phyloP scores from a whole-genome alignment of 2,329 filamentous ascomycete species.

The Trichoderma afroharzianum region DNA sequence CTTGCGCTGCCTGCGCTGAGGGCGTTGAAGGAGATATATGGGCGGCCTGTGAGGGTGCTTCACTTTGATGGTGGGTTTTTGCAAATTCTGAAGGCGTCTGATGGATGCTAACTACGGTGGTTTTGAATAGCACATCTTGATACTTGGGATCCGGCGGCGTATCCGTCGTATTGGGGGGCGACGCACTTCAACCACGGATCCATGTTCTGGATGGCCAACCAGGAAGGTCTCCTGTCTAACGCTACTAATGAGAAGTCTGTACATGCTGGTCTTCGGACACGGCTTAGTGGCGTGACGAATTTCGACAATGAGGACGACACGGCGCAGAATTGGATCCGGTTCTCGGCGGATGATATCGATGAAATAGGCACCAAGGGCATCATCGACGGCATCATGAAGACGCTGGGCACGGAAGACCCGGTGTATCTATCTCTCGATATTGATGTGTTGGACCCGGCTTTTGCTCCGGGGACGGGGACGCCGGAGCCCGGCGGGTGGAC shows the following conservation, averaged over 20 bases:
- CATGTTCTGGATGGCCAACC: constrained; percentile 86
- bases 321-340: constrained; percentile 73
- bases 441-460: constrained; percentile 73
- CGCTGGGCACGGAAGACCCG: constrained; percentile 70
- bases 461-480: constrained; percentile 73
- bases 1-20: constrained; percentile 66
- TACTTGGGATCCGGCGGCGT: constrained; percentile 80
- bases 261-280: constrained; percentile 78
- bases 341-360: constrained; percentile 81
- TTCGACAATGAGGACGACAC: constrained; percentile 69
- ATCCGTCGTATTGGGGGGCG: constrained; percentile 69
- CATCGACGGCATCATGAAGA: constrained; percentile 64
- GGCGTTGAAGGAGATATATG: constrained; percentile 60
- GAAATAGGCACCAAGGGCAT: constrained; percentile 71
- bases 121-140: constrained; percentile 61
- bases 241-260: constrained; percentile 65
- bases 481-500: constrained; percentile 92
- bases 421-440: constrained; percentile 82
- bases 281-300: constrained; percentile 63
- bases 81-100: neutral
- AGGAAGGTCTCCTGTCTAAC: constrained; percentile 76
- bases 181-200: constrained; percentile 77
- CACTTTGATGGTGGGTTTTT: constrained; percentile 60
- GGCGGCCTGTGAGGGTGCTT: constrained; percentile 62
- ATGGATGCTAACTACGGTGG: constrained; percentile 20